These are phyloP conservation scores for Ustilago cynodontis DNA, from an alignment of 1,284 basidiomycete genomes.

Conservation along the genomic window DNA sequence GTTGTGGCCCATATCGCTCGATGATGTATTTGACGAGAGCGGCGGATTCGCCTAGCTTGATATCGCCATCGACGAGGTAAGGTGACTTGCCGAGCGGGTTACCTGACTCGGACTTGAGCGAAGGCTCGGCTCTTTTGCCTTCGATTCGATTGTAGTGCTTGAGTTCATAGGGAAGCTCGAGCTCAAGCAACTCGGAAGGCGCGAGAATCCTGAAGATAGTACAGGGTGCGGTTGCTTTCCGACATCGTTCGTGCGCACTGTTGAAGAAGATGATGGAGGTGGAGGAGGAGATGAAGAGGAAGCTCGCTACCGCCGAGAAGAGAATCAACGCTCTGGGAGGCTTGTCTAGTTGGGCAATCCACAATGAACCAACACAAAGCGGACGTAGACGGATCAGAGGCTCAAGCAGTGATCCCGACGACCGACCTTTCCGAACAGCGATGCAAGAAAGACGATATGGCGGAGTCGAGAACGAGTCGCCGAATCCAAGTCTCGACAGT, in stretches of 20 bases:
- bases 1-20: slow-evolving; percentile 23
- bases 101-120: slow-evolving; percentile 18
- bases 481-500: not conserved
- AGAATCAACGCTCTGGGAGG: not conserved
- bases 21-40: slow-evolving; percentile 37
- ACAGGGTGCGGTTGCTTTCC: slow-evolving; percentile 19
- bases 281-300: not conserved
- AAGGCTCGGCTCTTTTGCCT: slow-evolving; percentile 30
- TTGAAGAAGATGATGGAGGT: not conserved
- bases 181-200: slow-evolving; percentile 41
- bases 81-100: slow-evolving; percentile 41
- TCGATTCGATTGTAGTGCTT: slow-evolving; percentile 21
- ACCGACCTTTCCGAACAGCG: not conserved
- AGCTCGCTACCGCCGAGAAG: not conserved
- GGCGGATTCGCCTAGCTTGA: slow-evolving; percentile 15
- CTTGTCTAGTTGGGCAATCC: not conserved
- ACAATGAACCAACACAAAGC: not conserved
- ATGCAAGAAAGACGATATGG: not conserved
- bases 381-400: not conserved
- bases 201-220: slow-evolving; percentile 45
- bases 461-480: slow-evolving; percentile 3
- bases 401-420: not conserved
- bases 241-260: not conserved
- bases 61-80: slow-evolving; percentile 21
- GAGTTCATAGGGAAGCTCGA: slow-evolving; percentile 25